A percentile compares a stretch with the other conserved stretches of the same genome.
Conservation (phyloP, 1,139 yeast species). For the Hemisphaericaspora xylanilytica region DNA sequence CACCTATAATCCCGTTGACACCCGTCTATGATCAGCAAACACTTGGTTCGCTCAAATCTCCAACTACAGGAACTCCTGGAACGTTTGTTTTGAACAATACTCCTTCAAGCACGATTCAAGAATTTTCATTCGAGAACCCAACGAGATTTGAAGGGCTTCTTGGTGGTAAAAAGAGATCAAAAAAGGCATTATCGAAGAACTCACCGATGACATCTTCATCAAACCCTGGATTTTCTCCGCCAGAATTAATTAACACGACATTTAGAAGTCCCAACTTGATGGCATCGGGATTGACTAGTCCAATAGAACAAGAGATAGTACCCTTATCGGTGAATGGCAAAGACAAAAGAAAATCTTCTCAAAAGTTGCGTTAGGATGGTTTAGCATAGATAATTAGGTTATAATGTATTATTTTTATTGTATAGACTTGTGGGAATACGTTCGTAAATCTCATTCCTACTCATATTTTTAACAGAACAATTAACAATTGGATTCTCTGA, state of each 20-base stretch:
- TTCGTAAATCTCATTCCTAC: too few relatives aligned
- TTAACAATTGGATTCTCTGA: too few relatives aligned
- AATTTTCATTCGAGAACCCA: constrained; percentile 8
- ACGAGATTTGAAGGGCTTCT: constrained; percentile 29
- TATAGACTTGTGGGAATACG: too few relatives aligned
- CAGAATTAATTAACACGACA: constrained; percentile 12
- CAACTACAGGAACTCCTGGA: constrained; percentile 3
- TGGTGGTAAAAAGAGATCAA: constrained; percentile 28
- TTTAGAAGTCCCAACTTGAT: background rate
- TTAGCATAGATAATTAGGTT: too few relatives aligned
- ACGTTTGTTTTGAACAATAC: constrained; percentile 7
- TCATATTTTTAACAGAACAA: too few relatives aligned
- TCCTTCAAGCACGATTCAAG: constrained; percentile 8
- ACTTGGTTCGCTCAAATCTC: constrained; percentile 8
- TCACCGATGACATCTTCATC: constrained; percentile 2
- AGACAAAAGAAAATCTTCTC: constrained; percentile 18
- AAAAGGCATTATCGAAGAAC: constrained; percentile 13
- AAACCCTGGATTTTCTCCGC: background rate
- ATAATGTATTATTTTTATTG: too few relatives aligned
- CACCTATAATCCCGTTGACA: constrained; percentile 24
- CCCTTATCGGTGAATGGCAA: constrained; percentile 3
- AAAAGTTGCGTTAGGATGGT: constrained; percentile 17
- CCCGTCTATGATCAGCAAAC: constrained; percentile 22
- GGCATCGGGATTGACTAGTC: constrained; percentile 11
- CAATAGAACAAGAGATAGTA: constrained; percentile 3